Percentiles rank a stretch among this genome's conserved stretches.
These are phyloP conservation scores for Xylaria intraflava DNA, from an alignment of 495 filamentous ascomycete species.

Conservation along the genomic window DNA sequence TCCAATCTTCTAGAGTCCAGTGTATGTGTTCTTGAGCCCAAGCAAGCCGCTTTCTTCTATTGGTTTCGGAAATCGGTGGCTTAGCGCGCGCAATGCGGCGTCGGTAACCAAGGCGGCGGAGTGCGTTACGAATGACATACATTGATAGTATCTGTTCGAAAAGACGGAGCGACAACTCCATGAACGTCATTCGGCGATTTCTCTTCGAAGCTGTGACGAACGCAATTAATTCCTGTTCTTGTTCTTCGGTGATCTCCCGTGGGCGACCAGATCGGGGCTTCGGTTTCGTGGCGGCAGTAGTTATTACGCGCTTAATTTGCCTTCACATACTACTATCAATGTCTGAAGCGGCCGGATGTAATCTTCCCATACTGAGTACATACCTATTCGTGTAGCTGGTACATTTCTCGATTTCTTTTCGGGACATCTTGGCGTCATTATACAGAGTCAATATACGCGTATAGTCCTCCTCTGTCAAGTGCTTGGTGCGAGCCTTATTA, in stretches of 20 bases:
- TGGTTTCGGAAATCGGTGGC: background rate
- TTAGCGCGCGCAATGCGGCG: background rate
- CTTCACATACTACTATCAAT: no score
- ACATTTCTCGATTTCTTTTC: background rate
- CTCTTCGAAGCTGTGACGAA: background rate
- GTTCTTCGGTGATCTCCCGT: background rate
- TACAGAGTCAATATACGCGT: background rate
- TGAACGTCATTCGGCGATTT: background rate
- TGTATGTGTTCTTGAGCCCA: background rate
- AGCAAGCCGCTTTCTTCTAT: background rate
- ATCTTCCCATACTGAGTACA: no score
- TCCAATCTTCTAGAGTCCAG: background rate
- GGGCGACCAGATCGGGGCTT: background rate
- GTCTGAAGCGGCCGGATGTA: no score
- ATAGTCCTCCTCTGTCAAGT: background rate
- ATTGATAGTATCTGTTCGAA: background rate
- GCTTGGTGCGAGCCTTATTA: background rate
- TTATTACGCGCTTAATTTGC: background rate
- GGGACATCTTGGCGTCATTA: background rate
- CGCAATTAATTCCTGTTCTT: background rate
- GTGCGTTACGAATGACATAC: background rate
- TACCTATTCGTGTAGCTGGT: background rate
- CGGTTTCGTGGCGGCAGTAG: background rate
- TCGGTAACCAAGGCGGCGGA: background rate
- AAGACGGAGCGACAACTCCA: background rate